Conservation (phyloP, 1,139 yeast genomes). For the Debaryomyces sp. region DNA sequence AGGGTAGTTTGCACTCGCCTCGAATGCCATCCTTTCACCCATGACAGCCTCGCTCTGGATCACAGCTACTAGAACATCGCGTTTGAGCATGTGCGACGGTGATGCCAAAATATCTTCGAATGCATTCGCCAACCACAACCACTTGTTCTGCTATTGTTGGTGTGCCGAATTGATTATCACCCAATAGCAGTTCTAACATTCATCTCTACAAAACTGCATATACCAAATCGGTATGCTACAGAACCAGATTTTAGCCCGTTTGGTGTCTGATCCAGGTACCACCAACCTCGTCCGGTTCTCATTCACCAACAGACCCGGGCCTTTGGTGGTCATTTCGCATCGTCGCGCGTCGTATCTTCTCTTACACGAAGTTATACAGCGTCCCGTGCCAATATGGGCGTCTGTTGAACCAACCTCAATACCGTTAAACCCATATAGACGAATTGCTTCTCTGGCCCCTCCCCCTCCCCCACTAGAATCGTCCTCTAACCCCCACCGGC, state of each 20-base stretch:
- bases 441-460: not conserved
- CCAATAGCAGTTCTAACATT: not conserved
- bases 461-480: not conserved
- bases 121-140: not conserved
- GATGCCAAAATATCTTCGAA: not conserved
- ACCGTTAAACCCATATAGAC: not conserved
- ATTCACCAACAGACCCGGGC: not conserved
- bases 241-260: too few relatives aligned
- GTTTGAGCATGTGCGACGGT: not conserved
- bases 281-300: too few relatives aligned
- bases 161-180: not conserved
- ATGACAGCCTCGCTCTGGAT: not conserved
- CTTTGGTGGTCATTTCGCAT: not conserved
- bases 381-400: not conserved
- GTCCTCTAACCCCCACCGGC: not conserved
- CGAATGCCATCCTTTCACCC: not conserved
- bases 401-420: not conserved
- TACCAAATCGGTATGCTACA: not conserved
- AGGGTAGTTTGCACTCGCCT: not conserved
- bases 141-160: not conserved
- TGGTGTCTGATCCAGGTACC: too few relatives aligned
- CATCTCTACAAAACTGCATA: not conserved
- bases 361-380: not conserved
- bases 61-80: not conserved
- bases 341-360: not conserved